Base-by-base conservation (phyloP, 2,329 filamentous ascomycete genomes). In the Pseudogymnoascus sp. region DNA sequence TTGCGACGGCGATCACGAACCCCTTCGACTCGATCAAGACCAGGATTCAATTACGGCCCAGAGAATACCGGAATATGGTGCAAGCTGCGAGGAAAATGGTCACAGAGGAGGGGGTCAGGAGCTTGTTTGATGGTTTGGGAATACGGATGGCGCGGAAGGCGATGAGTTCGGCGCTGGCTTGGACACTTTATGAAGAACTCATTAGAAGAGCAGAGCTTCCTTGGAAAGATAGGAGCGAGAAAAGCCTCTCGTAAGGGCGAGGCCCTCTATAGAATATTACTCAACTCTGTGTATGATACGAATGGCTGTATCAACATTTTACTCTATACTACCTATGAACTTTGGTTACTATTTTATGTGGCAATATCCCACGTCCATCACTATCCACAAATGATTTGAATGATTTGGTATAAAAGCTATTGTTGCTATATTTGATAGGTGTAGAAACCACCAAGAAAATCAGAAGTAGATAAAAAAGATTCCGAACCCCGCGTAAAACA, bases 11-110 rank as follows among this genome's bases (percentile, higher is more conserved):
- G 3, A 82, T 98, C 38, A 97, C 95, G 7, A 99, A 99, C 74
- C 95, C 95, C 0, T 98, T 98, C 71, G 95, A 99, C 76, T 92
- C 92, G 0, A 87, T 98, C 75, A 99, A 99, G 79, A 99, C 95
- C 22, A 81, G 95, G 60, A 86, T 99, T 69, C 95, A 99, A 77
- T 81, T 99, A 35, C 90, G 96, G 79, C 95, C 95, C 3, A 81
- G 80, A 6, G 82, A 84, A 63, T 99, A 98, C 72, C 81, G 82
- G 35, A 97, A 98, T 71, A 90, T 93, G 82, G 75, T 90, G 68
- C 86, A 89, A 66, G 91, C 93, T 0, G 86, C 83, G 41, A 83
- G 81, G 70, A 82, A 86, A 72, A 96, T 99, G 89, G 74, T 98
- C 3, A 76, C 78, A 1, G 89, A 96, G 70, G 93, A 97, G 67